A percentile compares a stretch with the other conserved stretches of the same genome.
Evolutionary conservation across 2,329 filamentous ascomycete species (phyloP).

Genomic region (Cercospora berteroae): DNA sequence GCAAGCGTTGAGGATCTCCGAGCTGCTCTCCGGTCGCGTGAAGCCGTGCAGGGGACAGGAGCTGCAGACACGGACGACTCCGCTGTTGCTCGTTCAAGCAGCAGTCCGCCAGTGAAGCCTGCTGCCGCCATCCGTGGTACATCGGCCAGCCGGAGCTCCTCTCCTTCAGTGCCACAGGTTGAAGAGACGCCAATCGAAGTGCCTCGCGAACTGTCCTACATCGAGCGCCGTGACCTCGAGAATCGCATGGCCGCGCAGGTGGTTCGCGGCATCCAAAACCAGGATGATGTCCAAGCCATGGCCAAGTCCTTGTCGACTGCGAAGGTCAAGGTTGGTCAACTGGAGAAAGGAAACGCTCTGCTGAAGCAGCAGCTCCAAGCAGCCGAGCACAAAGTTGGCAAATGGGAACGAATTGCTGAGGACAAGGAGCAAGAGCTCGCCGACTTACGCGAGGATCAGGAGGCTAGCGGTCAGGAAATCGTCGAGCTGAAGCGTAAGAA

Average conservation of each 20-base stretch:
- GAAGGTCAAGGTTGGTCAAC: slow-evolving; percentile 19
- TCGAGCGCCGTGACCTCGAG: slow-evolving; percentile 22
- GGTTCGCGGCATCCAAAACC: slow-evolving; percentile 11
- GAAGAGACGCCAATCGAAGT: slow-evolving; percentile 13
- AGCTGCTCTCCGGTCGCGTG: not conserved
- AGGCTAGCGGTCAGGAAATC: not conserved
- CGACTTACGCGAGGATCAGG: not conserved
- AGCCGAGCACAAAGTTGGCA: not conserved
- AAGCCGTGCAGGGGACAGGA: not conserved
- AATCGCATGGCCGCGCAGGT: slow-evolving; percentile 16
- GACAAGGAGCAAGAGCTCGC: slow-evolving; percentile 10
- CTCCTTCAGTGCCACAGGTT: not conserved
- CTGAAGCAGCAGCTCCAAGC: slow-evolving; percentile 6
- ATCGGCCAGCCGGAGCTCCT: not conserved
- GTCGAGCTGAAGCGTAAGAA: slow-evolving; percentile 9
- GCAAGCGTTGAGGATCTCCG: not conserved
- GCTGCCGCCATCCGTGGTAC: not conserved
- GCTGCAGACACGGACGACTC: not conserved
- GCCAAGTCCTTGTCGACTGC: slow-evolving; percentile 21
- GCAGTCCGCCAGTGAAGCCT: not conserved
- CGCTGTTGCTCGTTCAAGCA: not conserved
- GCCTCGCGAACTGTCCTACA: slow-evolving; percentile 23
- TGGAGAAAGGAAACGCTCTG: slow-evolving; percentile 16
- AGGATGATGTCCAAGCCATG: slow-evolving; percentile 20
- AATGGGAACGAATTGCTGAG: not conserved